These are phyloP conservation scores for Scolecobasidium constrictum DNA, from an alignment of 2,329 filamentous ascomycete genomes.

Conservation along the genomic window DNA sequence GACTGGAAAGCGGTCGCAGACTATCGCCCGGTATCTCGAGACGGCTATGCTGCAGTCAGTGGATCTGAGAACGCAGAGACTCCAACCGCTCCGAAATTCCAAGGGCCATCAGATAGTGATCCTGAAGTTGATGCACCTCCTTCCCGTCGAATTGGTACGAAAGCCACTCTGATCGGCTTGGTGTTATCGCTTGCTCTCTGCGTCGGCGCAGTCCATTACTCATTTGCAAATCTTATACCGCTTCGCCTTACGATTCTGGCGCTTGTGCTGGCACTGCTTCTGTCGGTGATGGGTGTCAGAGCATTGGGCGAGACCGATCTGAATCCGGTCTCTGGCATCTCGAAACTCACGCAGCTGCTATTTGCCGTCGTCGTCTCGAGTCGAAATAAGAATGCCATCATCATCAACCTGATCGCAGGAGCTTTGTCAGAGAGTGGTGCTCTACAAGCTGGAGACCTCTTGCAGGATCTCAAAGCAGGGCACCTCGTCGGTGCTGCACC, in stretches of 20 bases:
- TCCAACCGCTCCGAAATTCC: constrained; percentile 13
- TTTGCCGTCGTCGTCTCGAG: constrained; percentile 78
- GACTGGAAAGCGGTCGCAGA: constrained; percentile 5
- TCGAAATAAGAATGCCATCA: constrained; percentile 70
- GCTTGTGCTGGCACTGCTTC: constrained; percentile 61
- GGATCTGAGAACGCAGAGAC: constrained; percentile 9
- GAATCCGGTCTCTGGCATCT: constrained; percentile 93
- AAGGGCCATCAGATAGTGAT: constrained; percentile 16
- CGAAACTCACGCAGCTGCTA: constrained; percentile 89
- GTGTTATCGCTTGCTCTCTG: constrained; percentile 69
- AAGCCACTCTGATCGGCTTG: constrained; percentile 64
- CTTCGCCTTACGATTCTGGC: constrained; percentile 76
- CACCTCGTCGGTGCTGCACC: constrained; percentile 86
- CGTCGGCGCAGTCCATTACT: constrained; percentile 66
- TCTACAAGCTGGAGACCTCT: constrained; percentile 86
- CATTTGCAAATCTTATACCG: constrained; percentile 76
- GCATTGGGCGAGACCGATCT: constrained; percentile 75
- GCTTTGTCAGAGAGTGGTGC: constrained; percentile 79
- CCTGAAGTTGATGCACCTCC: constrained; percentile 67
- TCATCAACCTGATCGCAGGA: constrained; percentile 90
- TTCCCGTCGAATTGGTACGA: constrained; percentile 67
- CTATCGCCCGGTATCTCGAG: not conserved
- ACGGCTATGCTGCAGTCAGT: constrained; percentile 5
- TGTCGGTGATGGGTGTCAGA: constrained; percentile 54
- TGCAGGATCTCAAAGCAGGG: constrained; percentile 95